Conservation (phyloP, 73 alveolate genomes). For the Effrenium voratum region DNA sequence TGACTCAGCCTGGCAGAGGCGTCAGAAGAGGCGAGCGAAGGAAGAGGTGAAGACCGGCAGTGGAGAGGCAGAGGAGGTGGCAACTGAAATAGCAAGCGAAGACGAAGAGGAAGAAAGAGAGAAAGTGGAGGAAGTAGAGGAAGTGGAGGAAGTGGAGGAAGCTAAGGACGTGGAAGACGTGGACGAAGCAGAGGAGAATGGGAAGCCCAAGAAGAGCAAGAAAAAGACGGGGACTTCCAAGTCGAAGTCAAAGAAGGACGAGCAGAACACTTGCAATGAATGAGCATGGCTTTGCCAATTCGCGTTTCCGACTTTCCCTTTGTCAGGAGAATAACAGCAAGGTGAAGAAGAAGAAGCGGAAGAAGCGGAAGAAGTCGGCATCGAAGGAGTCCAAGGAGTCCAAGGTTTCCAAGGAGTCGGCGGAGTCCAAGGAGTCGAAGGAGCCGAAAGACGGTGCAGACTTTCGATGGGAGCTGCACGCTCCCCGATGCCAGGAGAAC, state of each 20-base stretch:
- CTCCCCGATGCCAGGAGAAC: constrained; percentile 11
- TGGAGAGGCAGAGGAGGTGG: not conserved
- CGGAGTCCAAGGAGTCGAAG: constrained; percentile 1
- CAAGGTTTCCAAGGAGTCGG: not conserved
- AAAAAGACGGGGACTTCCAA: not conserved
- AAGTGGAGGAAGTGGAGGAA: constrained; percentile 38
- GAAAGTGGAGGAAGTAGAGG: constrained; percentile 20
- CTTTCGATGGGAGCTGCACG: not conserved
- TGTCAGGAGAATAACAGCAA: constrained; percentile 40
- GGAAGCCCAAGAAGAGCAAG: constrained; percentile 36
- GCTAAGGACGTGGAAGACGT: constrained; percentile 16
- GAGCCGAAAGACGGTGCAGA: not conserved
- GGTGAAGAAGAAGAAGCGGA: constrained; percentile 48
- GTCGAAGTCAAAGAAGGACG: constrained; percentile 25
- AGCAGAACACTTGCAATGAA: not conserved
- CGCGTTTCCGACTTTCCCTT: not conserved
- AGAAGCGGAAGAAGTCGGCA: constrained; percentile 17
- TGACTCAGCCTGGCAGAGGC: constrained; percentile 65
- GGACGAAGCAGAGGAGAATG: not conserved
- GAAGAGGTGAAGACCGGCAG: not conserved
- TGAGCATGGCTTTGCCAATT: not conserved
- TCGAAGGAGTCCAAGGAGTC: not conserved
- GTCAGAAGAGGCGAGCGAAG: constrained; percentile 22
- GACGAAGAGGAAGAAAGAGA: not conserved
- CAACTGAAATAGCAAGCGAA: too few relatives aligned